phyloP scores from a whole-genome alignment of 495 filamentous ascomycete species.

The Lophium mytilinum region DNA sequence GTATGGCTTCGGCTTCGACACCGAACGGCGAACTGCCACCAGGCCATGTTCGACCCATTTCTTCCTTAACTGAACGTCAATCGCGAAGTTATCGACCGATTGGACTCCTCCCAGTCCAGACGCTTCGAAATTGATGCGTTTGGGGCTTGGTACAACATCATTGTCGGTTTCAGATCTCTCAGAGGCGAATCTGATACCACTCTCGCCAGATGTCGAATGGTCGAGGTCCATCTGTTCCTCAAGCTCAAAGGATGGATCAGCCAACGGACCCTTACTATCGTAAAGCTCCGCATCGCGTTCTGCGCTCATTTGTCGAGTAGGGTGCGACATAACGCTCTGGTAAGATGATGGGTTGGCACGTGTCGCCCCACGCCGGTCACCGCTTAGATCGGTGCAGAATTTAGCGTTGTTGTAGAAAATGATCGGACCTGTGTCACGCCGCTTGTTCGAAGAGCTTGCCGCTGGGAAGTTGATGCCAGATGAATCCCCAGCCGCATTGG shows the following conservation, averaged over 20 bases:
- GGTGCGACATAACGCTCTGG: slow-evolving; percentile 7
- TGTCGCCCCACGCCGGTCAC: slow-evolving; percentile 36
- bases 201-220: slow-evolving; percentile 5
- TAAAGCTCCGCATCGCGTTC: neutral
- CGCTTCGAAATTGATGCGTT: slow-evolving; percentile 43
- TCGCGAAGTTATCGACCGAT: slow-evolving; percentile 59
- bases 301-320: slow-evolving; percentile 1
- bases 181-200: slow-evolving; percentile 9
- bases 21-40: neutral
- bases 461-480: slow-evolving; percentile 28
- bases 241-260: neutral
- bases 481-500: slow-evolving; percentile 18
- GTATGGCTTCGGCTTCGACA: slow-evolving; percentile 5
- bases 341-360: slow-evolving; percentile 2
- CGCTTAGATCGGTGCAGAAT: slow-evolving; percentile 70
- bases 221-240: slow-evolving; percentile 4
- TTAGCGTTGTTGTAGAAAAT: slow-evolving; percentile 68
- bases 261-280: neutral
- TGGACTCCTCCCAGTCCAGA: slow-evolving; percentile 58
- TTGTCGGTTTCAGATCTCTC: neutral
- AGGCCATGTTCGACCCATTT: neutral
- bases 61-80: slow-evolving; percentile 47
- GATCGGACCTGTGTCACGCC: slow-evolving; percentile 58
- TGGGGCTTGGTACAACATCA: slow-evolving; percentile 1
- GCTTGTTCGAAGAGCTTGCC: slow-evolving; percentile 37